A percentile compares a stretch with the other conserved stretches of the same genome.
Conservation (phyloP, 2,329 filamentous ascomycete genomes). For the Diplodia seriata region DNA sequence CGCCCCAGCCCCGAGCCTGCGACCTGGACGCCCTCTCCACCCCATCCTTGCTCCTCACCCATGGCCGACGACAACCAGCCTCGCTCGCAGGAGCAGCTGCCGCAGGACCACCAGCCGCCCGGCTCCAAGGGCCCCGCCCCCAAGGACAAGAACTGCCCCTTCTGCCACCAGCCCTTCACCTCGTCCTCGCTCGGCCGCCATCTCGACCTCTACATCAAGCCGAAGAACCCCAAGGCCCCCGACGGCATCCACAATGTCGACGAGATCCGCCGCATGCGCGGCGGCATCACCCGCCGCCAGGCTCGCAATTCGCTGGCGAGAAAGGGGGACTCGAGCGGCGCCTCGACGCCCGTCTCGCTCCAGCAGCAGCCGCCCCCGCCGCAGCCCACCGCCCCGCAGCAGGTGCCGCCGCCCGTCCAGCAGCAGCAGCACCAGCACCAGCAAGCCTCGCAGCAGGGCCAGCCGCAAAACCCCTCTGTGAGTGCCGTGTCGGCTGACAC, state of each 20-base stretch:
- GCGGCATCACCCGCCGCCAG: constrained; percentile 85
- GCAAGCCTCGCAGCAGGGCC: constrained; percentile 38
- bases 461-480: constrained; percentile 33
- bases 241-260: constrained; percentile 92
- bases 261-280: constrained; percentile 82
- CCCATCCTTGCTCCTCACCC: constrained; percentile 23
- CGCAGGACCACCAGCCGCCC: constrained; percentile 34
- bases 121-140: constrained; percentile 56
- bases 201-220: constrained; percentile 91
- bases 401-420: constrained; percentile 34
- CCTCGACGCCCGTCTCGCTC: constrained; percentile 56
- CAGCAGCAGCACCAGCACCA: constrained; percentile 38
- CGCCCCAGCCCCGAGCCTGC: not conserved
- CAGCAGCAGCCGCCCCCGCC: constrained; percentile 33
- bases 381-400: constrained; percentile 38
- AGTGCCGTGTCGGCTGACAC: constrained; percentile 39
- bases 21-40: constrained; percentile 15
- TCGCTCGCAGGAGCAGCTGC: constrained; percentile 46
- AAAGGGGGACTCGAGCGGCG: constrained; percentile 65
- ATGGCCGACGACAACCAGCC: constrained; percentile 49
- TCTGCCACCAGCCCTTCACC: constrained; percentile 88
- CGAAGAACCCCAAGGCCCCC: constrained; percentile 85
- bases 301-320: constrained; percentile 69
- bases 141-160: constrained; percentile 89
- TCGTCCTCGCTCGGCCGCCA: constrained; percentile 93